These are phyloP conservation scores for Hypoxylon subgilvum DNA, from an alignment of 495 filamentous ascomycete genomes.

Conservation along the genomic window DNA sequence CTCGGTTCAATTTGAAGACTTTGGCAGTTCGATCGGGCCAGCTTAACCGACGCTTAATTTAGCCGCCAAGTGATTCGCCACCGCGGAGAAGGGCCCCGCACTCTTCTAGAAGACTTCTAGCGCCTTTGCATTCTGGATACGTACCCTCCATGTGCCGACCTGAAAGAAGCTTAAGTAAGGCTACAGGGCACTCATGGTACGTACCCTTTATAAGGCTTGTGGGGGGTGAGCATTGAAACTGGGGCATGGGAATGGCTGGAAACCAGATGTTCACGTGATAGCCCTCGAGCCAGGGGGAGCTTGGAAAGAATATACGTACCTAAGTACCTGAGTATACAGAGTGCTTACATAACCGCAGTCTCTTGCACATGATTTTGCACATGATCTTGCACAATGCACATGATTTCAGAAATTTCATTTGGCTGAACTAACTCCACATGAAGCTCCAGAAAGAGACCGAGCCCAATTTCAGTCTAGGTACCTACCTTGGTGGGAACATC, in stretches of 20 bases:
- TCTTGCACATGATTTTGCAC: constrained; percentile 25
- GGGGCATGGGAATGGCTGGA: not conserved
- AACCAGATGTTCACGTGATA: constrained; percentile 9
- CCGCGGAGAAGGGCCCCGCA: constrained; percentile 21
- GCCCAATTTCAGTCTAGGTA: constrained; percentile 33
- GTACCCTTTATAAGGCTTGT: too few relatives aligned
- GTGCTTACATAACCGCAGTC: constrained; percentile 21
- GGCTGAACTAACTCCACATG: constrained; percentile 11
- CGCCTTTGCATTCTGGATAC: constrained; percentile 1
- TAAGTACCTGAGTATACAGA: not conserved
- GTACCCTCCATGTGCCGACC: too few relatives aligned
- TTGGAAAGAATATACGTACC: too few relatives aligned
- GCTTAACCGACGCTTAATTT: too few relatives aligned
- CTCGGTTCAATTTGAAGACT: constrained; percentile 36
- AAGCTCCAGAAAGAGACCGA: constrained; percentile 35
- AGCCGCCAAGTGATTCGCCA: constrained; percentile 35
- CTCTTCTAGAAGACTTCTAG: constrained; percentile 35
- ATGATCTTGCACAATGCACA: too few relatives aligned
- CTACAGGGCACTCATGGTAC: too few relatives aligned
- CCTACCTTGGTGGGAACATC: too few relatives aligned
- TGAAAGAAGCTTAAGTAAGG: too few relatives aligned
- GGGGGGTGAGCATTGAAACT: too few relatives aligned
- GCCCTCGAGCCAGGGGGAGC: not conserved
- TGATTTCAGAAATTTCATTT: not conserved
- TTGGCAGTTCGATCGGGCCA: constrained; percentile 20